A percentile compares a stretch with the other conserved stretches of the same genome.
Conservation (phyloP, 371 early-diverging fungal species). For the Mucor lusitanicus region DNA sequence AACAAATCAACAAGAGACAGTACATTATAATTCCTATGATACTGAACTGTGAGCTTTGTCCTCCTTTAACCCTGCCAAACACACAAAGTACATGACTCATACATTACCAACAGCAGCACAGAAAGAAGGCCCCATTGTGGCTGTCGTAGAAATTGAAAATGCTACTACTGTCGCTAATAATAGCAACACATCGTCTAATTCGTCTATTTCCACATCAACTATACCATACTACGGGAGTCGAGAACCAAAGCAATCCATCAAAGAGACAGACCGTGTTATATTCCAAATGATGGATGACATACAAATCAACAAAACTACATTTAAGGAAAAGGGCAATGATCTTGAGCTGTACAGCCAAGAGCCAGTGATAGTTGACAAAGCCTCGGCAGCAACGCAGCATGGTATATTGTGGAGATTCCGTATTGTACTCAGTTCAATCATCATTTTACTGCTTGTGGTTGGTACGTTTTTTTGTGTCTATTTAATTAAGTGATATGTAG, state of each 20-base stretch:
- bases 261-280: slow-evolving; percentile 18
- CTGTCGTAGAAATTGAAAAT: background rate
- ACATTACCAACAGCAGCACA: background rate
- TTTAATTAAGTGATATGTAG: background rate
- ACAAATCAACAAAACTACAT: background rate
- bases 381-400: background rate
- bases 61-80: background rate
- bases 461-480: slow-evolving; percentile 11
- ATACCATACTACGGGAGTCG: slow-evolving; percentile 25
- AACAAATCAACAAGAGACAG: background rate
- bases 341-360: background rate
- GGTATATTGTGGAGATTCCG: slow-evolving; percentile 13
- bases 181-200: background rate
- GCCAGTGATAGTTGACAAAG: background rate
- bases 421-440: slow-evolving; percentile 6
- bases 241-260: slow-evolving; percentile 14
- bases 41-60: background rate
- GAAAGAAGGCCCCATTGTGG: background rate
- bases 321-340: background rate
- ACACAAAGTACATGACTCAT: background rate
- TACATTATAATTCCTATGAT: background rate
- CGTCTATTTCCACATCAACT: background rate
- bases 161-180: background rate
- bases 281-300: slow-evolving; percentile 27
- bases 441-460: slow-evolving; percentile 21